A percentile compares a stretch with the other conserved stretches of the same genome.
These are phyloP conservation scores for Wickerhamiella shivajii DNA, from an alignment of 805 yeast species.

Conservation along the genomic window DNA sequence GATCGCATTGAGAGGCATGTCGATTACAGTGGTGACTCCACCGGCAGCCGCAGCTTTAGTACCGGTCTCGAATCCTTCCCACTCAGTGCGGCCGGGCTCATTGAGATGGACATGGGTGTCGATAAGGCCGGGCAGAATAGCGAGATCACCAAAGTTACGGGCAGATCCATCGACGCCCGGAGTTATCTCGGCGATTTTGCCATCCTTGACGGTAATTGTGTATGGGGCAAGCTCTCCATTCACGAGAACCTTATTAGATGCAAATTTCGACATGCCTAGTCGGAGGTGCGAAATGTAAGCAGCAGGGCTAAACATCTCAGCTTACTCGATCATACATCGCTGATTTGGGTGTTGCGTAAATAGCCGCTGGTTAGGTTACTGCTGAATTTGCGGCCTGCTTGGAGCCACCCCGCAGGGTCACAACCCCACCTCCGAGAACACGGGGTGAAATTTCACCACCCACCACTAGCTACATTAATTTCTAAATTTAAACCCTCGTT, in stretches of 20 bases:
- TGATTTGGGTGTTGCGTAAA: too few relatives aligned
- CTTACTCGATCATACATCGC: too few relatives aligned
- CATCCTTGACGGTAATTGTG: conserved; percentile 27
- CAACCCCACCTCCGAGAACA: too few relatives aligned
- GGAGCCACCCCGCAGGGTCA: too few relatives aligned
- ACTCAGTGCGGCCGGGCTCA: conserved; percentile 95
- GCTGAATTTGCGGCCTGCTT: too few relatives aligned
- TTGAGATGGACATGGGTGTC: conserved; percentile 91
- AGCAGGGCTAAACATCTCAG: too few relatives aligned
- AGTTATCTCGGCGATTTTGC: conserved; percentile 43
- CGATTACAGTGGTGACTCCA: conserved; percentile 90
- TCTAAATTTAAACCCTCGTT: too few relatives aligned
- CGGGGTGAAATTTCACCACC: too few relatives aligned
- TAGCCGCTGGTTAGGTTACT: too few relatives aligned
- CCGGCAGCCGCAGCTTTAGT: conserved; percentile 91
- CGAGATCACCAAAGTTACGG: conserved; percentile 44
- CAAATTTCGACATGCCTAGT: conserved; percentile 1
- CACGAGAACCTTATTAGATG: conserved; percentile 18
- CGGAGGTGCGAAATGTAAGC: too few relatives aligned
- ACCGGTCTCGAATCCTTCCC: conserved; percentile 98
- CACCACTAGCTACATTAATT: too few relatives aligned
- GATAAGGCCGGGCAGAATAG: conserved; percentile 77
- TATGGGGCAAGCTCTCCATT: conserved; percentile 19
- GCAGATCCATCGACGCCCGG: conserved; percentile 21
- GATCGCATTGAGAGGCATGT: conserved; percentile 91